A percentile compares a stretch with the other conserved stretches of the same genome.
These are phyloP conservation scores for Pichia sp. DNA, from an alignment of 1,139 yeast genomes.

Conservation along the genomic window DNA sequence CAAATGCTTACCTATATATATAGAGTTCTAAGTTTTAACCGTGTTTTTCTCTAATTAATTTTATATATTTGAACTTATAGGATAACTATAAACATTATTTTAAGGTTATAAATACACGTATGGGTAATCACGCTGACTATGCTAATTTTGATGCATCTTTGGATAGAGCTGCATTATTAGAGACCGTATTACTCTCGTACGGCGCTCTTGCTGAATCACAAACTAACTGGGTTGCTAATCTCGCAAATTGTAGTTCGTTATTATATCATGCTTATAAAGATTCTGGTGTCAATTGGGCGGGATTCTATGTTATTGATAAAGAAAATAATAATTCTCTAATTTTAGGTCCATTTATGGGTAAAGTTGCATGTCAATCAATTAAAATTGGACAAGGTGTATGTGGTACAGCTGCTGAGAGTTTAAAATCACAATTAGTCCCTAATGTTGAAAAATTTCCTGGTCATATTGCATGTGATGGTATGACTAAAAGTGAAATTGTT, in stretches of 20 bases:
- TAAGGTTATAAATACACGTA: not conserved
- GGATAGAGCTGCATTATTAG: conserved; percentile 50
- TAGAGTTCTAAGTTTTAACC: no score
- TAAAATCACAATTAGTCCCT: conserved; percentile 62
- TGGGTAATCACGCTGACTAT: conserved; percentile 58
- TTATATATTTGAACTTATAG: not conserved
- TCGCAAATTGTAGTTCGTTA: conserved; percentile 78
- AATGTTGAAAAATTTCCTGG: conserved; percentile 80
- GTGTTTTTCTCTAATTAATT: no score
- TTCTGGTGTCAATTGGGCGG: conserved; percentile 80
- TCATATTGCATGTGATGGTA: conserved; percentile 97
- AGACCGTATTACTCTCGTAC: conserved; percentile 54
- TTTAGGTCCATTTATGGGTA: conserved; percentile 93
- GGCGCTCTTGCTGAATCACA: conserved; percentile 58
- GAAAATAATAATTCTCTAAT: conserved; percentile 42
- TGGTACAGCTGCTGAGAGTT: conserved; percentile 65
- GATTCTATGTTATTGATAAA: conserved; percentile 61
- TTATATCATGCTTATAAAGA: conserved; percentile 78
- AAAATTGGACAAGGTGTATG: conserved; percentile 82
- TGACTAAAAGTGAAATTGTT: conserved; percentile 86
- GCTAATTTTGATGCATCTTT: conserved; percentile 39
- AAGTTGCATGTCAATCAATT: conserved; percentile 89
- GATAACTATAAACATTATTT: not conserved
- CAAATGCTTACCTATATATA: no score
- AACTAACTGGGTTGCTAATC: conserved; percentile 79